These are phyloP conservation scores for Camellia lanceoleosa DNA, from an alignment of 148 eudicot species.

Conservation along the genomic window DNA sequence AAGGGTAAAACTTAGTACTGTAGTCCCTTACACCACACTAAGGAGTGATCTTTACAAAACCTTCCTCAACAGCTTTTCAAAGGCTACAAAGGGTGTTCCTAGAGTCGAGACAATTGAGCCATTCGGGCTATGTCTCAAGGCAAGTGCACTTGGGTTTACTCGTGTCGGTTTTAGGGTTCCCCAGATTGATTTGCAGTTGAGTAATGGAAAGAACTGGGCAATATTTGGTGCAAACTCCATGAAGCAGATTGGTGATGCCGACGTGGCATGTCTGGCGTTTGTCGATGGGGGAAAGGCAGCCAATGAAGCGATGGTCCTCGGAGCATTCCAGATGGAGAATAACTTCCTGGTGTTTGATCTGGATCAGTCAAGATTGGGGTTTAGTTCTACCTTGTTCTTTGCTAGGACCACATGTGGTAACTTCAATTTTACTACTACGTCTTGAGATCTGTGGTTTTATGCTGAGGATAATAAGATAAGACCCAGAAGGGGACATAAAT, in stretches of 20 bases:
- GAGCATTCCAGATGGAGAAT: constrained; percentile 43
- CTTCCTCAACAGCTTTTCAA: constrained; percentile 6
- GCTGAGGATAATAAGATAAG: no score
- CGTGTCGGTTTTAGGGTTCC: constrained; percentile 30
- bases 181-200: constrained; percentile 32
- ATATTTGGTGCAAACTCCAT: constrained; percentile 40
- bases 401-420: constrained; percentile 35
- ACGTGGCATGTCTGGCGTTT: constrained; percentile 43
- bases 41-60: constrained; percentile 9
- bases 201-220: constrained; percentile 39
- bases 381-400: constrained; percentile 36
- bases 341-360: constrained; percentile 43
- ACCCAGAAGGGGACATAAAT: no score
- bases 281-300: constrained; percentile 38
- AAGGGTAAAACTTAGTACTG: neutral
- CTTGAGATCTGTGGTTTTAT: no score
- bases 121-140: constrained; percentile 39
- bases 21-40: constrained; percentile 3
- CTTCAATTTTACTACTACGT: constrained; percentile 35
- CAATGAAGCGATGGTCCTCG: constrained; percentile 33
- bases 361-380: constrained; percentile 38
- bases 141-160: constrained; percentile 20
- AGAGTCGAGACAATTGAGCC: constrained; percentile 22
- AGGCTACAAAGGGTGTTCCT: constrained; percentile 16
- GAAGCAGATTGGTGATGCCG: constrained; percentile 21